Conservation (phyloP, 495 filamentous ascomycete species). For the Cryomyces minteri region DNA sequence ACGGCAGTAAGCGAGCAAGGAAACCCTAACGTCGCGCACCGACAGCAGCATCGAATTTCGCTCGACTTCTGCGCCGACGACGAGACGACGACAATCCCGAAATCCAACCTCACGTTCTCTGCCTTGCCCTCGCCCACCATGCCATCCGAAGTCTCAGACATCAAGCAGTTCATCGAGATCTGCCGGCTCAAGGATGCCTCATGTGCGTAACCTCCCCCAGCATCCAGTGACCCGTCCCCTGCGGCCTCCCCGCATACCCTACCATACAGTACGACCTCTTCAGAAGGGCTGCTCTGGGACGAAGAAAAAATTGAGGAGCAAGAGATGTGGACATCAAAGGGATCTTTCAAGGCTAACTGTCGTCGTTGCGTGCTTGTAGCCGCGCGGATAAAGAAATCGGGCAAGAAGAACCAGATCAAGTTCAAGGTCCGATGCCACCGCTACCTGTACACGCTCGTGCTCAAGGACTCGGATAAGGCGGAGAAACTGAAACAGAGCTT, state of each 20-base stretch:
- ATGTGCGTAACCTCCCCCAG: constrained; percentile 42
- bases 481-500: constrained; percentile 99
- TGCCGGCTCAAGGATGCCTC: constrained; percentile 96
- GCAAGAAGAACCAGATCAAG: constrained; percentile 75
- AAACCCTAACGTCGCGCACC: no score
- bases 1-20: no score
- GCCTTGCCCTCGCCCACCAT: constrained; percentile 48
- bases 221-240: not conserved
- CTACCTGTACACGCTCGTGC: constrained; percentile 88
- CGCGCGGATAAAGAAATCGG: constrained; percentile 94
- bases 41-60: no score
- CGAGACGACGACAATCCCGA: no score
- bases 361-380: constrained; percentile 30
- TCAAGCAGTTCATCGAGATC: constrained; percentile 99
- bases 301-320: not conserved
- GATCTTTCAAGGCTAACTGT: constrained; percentile 3
- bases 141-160: constrained; percentile 95
- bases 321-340: not conserved
- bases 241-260: no score
- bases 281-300: not conserved
- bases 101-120: no score
- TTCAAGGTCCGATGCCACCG: constrained; percentile 98
- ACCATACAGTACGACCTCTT: not conserved
- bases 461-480: constrained; percentile 94
- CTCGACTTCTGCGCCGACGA: no score